Evolutionary conservation across 345 rosid species (phyloP), one percentile per base, ranked within the genome.

Genomic region (Aquilaria sinensis): DNA sequence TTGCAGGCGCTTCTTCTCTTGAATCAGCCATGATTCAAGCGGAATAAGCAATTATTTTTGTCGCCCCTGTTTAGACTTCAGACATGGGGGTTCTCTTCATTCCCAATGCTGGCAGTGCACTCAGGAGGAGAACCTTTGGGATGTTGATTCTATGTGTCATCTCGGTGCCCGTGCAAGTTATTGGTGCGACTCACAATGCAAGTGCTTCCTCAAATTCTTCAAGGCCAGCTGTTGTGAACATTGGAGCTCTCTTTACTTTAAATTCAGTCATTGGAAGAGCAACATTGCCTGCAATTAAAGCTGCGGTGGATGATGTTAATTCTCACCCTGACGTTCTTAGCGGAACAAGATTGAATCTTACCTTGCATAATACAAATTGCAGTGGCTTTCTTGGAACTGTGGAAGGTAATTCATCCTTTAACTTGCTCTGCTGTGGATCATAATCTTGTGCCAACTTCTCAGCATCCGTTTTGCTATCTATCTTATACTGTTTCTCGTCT

Each of bases 371-470:
- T 68, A 75, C 96, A 1, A 88, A 90, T 58, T 93, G 98, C 88
- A 93, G 90, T 60, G 95, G 90, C 52, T 93, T 93, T 75, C 45
- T 76, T 31, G 97, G 96, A 62, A 83, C 92, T 41, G 77, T 93
- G 56, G 94, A 80, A 81, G 97, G 98, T 90, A 90, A 31, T 71
- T 63, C 43, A 37, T 37, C 43, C 43, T 37, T 37, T 9, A 37
- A 37, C 43, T 37, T 37, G 43, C 43, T 9, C 43, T 37, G 2
- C 43, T 37, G 43, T 37, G 43, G 23, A 23, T 23, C 23, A 23
- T 23, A 23, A 23, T 23, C 23, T 23, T 23, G 0, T 23, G 23
- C 23, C n/a, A n/a, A n/a, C n/a, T n/a, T n/a, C n/a, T n/a, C n/a
- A n/a, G n/a, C n/a, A n/a, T n/a, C n/a, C 43, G 4, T 37, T 37